Conservation (phyloP, 2,329 filamentous ascomycete genomes). For the Apiospora arundinis region DNA sequence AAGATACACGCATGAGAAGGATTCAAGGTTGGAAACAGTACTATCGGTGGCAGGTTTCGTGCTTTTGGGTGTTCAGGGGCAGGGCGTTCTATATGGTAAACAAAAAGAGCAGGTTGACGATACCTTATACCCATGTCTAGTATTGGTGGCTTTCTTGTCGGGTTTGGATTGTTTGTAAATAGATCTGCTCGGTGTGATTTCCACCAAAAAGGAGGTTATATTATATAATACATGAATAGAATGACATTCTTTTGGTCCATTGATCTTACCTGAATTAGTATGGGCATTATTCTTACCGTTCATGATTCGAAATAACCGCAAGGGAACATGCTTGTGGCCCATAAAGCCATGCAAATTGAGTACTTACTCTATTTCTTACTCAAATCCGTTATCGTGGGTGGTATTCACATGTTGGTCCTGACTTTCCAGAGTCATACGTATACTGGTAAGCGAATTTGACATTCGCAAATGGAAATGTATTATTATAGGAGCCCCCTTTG, state of each 20-base stretch:
- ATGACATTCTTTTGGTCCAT: background rate
- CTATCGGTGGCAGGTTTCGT: background rate
- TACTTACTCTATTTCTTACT: no score
- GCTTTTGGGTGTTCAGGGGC: background rate
- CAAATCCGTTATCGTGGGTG: background rate
- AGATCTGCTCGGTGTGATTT: background rate
- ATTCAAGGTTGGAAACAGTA: background rate
- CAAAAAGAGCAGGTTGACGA: background rate
- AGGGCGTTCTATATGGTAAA: constrained; percentile 9
- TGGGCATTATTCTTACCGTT: no score
- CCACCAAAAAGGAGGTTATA: background rate
- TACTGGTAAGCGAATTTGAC: background rate
- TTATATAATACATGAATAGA: background rate
- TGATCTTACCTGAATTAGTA: background rate
- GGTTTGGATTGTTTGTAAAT: background rate
- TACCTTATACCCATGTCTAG: constrained; percentile 8
- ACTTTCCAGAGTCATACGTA: background rate
- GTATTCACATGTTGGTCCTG: background rate
- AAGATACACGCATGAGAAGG: background rate
- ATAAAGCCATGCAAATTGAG: no score
- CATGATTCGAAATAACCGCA: no score
- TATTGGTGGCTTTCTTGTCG: background rate
- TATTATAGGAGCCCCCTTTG: constrained; percentile 4
- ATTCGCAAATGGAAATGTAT: background rate
- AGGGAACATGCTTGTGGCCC: no score